These are phyloP conservation scores for Carex arenaria DNA, from an alignment of 202 grass and related monocot species.

Conservation along the genomic window DNA sequence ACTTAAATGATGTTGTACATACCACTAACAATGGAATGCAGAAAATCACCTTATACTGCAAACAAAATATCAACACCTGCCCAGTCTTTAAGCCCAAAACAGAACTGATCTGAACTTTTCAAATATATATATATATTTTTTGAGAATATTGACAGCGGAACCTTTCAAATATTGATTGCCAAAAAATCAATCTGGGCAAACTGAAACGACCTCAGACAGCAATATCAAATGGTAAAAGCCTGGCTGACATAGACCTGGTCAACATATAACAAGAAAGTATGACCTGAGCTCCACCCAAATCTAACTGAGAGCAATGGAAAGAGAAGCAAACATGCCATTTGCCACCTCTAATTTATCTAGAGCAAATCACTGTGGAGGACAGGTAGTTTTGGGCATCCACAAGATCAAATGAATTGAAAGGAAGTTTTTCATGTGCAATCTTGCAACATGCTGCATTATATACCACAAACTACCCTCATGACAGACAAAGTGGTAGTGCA, in stretches of 20 bases:
- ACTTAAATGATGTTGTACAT: not conserved
- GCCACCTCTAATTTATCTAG: not conserved
- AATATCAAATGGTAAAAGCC: not conserved
- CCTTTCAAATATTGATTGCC: not conserved
- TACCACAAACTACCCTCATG: not conserved
- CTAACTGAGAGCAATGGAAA: not conserved
- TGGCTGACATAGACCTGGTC: not conserved
- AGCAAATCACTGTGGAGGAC: not conserved
- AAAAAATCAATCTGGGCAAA: not conserved
- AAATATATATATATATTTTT: not conserved
- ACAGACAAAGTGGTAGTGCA: not conserved
- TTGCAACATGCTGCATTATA: not conserved
- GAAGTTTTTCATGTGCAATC: not conserved
- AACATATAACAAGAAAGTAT: not conserved
- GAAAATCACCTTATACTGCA: slow-evolving; percentile 1
- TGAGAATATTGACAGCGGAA: not conserved
- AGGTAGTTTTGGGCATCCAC: not conserved
- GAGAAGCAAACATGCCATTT: not conserved
- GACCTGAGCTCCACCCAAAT: not conserved
- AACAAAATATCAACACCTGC: not conserved
- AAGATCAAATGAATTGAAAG: not conserved
- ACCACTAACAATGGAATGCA: not conserved
- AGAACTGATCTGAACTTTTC: not conserved
- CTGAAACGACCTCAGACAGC: not conserved
- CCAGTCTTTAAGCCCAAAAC: not conserved